Evolutionary conservation across 495 filamentous ascomycete species (phyloP), one percentile per base, ranked within the genome.

Genomic region (Penicillium pulvis): DNA sequence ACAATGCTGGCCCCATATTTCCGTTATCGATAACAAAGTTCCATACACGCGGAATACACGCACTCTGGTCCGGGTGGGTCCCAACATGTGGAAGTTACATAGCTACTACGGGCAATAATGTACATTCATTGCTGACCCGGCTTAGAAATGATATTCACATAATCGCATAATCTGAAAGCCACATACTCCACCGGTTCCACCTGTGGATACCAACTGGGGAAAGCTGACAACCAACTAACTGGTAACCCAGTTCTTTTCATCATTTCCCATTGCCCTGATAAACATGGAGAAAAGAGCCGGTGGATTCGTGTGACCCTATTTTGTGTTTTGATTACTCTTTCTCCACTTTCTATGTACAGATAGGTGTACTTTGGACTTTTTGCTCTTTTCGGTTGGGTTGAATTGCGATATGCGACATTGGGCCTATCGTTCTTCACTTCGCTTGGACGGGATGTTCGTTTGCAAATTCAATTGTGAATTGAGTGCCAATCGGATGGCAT

Each of bases 21-120:
- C 42, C 53, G 42, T 24, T 46, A 55, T 55, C 53, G 53, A 55
- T 55, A 55, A 55, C 51, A 11, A 19, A 19, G 10, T 24, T 17
- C 9, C 28, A 35, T 36, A 52, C 49, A 41, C 10, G 23, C 49
- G 31, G 31, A 52, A 31, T 52, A 52, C 51, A 17, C 20, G 20
- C 12, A 45, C 20, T 45, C n/a, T 4, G 42, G 17, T 45, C 17
- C 51, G 8, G 20, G 51, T 42, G 51, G 51, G 51, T 53, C 48
- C 17, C 9, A 23, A 36, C 33, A 36, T 36, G 33, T 36, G 33
- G 16, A 17, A 17, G 3, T 16, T 41, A 41, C 16, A 17, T n/a
- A 41, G 16, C 39, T 17, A 17, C 39, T 16, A 41, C 39, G 16
- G 39, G 39, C 39, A 41, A 36, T 36, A 36, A 41, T 50, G 49